Evolutionary conservation across 1,139 yeast genomes (phyloP).

Genomic region (Zygoascus hellenicus): DNA sequence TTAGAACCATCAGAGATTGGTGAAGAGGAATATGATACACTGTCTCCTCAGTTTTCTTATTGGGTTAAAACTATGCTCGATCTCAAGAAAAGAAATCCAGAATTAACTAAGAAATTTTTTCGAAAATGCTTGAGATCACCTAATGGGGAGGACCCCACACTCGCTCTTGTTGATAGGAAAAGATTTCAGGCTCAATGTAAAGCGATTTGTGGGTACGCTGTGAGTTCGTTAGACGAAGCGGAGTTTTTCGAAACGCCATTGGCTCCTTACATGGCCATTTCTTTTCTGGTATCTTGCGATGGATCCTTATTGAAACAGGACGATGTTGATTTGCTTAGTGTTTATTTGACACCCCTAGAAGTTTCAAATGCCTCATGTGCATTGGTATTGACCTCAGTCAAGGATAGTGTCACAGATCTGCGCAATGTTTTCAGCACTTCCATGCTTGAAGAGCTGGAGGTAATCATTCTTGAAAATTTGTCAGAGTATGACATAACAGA

Average conservation of each 20-base stretch:
- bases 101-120: conserved; percentile 36
- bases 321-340: conserved; percentile 50
- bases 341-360: conserved; percentile 53
- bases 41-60: neutral
- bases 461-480: conserved; percentile 46
- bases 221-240: conserved; percentile 1
- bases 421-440: conserved; percentile 29
- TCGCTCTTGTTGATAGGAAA: neutral
- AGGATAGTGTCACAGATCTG: conserved; percentile 42
- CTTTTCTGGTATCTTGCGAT: conserved; percentile 48
- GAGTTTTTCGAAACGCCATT: neutral
- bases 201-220: neutral
- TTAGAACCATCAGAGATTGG: conserved; percentile 5
- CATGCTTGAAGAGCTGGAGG: conserved; percentile 38
- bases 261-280: conserved; percentile 28
- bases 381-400: conserved; percentile 50
- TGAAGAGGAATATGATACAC: neutral
- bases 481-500: conserved; percentile 56
- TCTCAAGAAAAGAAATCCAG: conserved; percentile 13
- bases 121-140: conserved; percentile 30
- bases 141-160: conserved; percentile 3
- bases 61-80: too few relatives aligned
- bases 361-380: conserved; percentile 37
- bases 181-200: neutral
- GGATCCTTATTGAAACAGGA: conserved; percentile 53